phyloP scores from a whole-genome alignment of 371 early-diverging fungal species.

The Mucor saturninus region DNA sequence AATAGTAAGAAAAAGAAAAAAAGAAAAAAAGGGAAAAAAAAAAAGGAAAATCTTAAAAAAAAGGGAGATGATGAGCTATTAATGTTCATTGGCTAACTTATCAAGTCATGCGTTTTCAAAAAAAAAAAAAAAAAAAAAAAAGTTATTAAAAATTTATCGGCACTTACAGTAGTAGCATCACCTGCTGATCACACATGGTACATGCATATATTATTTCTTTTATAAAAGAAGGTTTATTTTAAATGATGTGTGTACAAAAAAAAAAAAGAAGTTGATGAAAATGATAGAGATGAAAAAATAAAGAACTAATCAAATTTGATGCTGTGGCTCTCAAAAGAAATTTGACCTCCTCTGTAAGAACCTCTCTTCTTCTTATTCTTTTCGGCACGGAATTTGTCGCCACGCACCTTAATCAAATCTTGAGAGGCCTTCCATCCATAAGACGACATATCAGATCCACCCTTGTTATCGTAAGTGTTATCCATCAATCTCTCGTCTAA shows the following conservation, averaged over 20 bases:
- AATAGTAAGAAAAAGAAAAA: conserved; percentile 4
- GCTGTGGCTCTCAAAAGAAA: conserved; percentile 82
- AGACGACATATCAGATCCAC: conserved; percentile 65
- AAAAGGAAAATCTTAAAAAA: conserved; percentile 4
- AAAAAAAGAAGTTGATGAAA: background rate
- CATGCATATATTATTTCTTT: conserved; percentile 5
- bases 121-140: background rate
- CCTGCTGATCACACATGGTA: conserved; percentile 2
- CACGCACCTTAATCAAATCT: conserved; percentile 90
- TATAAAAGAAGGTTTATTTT: background rate
- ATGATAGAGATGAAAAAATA: background rate
- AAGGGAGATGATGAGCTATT: conserved; percentile 3
- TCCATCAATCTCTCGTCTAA: conserved; percentile 80
- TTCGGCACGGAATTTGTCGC: conserved; percentile 93
- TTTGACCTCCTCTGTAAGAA: conserved; percentile 92
- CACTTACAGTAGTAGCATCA: background rate
- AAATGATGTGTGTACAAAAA: background rate
- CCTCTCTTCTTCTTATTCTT: conserved; percentile 99
- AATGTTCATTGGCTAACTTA: conserved; percentile 13
- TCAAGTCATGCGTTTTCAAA: conserved; percentile 27
- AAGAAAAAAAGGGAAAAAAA: conserved; percentile 12
- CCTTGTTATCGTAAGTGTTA: conserved; percentile 79
- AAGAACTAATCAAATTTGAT: conserved; percentile 79
- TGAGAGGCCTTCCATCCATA: conserved; percentile 94
- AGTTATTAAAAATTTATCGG: background rate